Conservation (phyloP, 306 rosid genomes). For the Vigna angularis region DNA sequence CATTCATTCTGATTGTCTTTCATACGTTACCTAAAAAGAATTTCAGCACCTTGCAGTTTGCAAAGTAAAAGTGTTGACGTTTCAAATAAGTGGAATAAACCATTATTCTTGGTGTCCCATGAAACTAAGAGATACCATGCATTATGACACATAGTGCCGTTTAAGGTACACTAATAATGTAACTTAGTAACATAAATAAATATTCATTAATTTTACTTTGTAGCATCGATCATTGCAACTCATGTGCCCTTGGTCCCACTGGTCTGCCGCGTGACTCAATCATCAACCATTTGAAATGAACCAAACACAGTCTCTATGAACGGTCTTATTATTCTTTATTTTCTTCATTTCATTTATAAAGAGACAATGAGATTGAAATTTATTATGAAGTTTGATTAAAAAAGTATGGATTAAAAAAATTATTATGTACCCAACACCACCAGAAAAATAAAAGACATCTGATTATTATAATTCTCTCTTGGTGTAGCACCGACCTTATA, state of each 20-base stretch:
- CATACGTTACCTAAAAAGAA: neutral
- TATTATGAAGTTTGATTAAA: neutral
- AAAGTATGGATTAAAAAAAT: neutral
- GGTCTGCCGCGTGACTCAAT: neutral
- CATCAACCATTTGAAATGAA: neutral
- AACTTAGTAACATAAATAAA: neutral
- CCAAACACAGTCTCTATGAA: neutral
- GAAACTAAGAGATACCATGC: neutral
- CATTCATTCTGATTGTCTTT: constrained; percentile 5
- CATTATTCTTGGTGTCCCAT: neutral
- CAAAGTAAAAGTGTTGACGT: neutral
- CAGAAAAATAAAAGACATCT: neutral
- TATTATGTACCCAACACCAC: no score
- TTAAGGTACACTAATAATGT: constrained; percentile 9
- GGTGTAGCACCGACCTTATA: neutral
- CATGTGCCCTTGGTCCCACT: constrained; percentile 32
- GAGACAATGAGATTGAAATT: no score
- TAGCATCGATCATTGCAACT: neutral
- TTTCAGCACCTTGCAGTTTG: constrained; percentile 7
- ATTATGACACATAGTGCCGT: neutral
- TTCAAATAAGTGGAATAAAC: neutral
- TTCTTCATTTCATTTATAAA: neutral
- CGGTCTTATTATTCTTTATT: neutral
- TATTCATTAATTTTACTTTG: neutral
- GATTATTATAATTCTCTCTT: neutral